Evolutionary conservation across 805 yeast genomes (phyloP), one percentile per base, ranked within the genome.

Genomic region (Wickerhamiella brachini): DNA sequence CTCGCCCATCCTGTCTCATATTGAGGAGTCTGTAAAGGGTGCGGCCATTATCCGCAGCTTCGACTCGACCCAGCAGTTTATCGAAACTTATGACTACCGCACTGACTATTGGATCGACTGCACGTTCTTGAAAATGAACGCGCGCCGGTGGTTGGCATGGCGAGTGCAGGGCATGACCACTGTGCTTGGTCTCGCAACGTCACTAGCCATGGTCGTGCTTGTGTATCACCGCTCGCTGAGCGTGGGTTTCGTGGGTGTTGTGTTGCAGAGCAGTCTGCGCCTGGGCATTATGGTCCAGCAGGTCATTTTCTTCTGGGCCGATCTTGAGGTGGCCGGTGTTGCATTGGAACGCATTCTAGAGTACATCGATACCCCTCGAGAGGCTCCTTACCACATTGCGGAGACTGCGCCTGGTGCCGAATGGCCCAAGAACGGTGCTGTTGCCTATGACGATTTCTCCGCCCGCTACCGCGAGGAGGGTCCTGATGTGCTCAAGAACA

Each of bases 251-350:
- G 86, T 86, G 58, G 97, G 96, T 70, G 76, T 89, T 56, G 81
- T 93, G 20, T 83, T 89, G 55, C 83, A 90, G 45, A 88, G 88
- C 66, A 83, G 95, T 1, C 70, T 85, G 55, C 93, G 86, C 63
- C 76, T 87, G 45, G 89, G 96, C 0, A 88, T 85, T 64, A 75
- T 90, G 4, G 76, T 88, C 68, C 84, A 84, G 63, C 85, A 93
- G 88, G 84, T 88, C 65, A 94, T 89, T 38, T 75, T 94, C 71
- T 83, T 85, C 87, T 80, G 95, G 5, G 96, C 88, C 49, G 95
- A 86, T 60, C 87, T 88, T 46, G 97, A 89, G 66, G 85, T 95
- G 5, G 85, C 84, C 65, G 85, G 88, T 67, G 96, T 89, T 34
- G 81, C 93, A 9, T 93, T 88, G 39, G 96, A 89, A 68, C 79